phyloP scores from a whole-genome alignment of 2,329 filamentous ascomycete genomes.

The Fusarium heterosporum region DNA sequence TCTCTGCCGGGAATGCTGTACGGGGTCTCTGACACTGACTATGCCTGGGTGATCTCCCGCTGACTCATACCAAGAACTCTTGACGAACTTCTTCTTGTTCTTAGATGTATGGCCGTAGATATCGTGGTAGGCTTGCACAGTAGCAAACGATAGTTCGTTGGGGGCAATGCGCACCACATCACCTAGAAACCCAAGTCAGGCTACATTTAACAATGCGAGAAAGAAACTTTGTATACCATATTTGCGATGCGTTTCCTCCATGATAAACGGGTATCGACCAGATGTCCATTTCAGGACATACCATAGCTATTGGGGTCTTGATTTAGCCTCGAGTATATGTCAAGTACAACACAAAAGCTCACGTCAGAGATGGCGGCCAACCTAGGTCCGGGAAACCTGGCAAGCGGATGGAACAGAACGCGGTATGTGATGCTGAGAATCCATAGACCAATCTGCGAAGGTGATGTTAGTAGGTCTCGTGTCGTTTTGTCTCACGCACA shows the following conservation, averaged over 20 bases:
- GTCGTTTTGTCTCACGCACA: background rate
- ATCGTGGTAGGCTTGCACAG: conserved; percentile 26
- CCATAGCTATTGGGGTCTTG: background rate
- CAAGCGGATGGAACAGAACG: conserved; percentile 26
- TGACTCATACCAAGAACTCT: conserved; percentile 14
- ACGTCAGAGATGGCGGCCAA: conserved; percentile 20
- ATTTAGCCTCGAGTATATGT: background rate
- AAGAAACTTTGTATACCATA: conserved; percentile 9
- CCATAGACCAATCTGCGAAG: background rate
- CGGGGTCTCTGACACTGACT: background rate
- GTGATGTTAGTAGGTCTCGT: background rate
- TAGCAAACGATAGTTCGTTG: conserved; percentile 21
- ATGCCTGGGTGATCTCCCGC: background rate
- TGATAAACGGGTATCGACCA: conserved; percentile 17
- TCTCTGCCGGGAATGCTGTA: conserved; percentile 9
- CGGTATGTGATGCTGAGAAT: conserved; percentile 9
- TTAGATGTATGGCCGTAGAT: conserved; percentile 10
- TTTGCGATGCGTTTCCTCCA: conserved; percentile 2
- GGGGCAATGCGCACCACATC: conserved; percentile 29
- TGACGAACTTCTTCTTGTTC: background rate
- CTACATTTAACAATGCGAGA: background rate
- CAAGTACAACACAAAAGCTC: background rate
- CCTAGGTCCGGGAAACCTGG: conserved; percentile 32
- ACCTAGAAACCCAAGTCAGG: background rate
- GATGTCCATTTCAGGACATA: conserved; percentile 2